phyloP scores from a whole-genome alignment of 768 basidiomycete species.

The Steccherinum ochraceum region DNA sequence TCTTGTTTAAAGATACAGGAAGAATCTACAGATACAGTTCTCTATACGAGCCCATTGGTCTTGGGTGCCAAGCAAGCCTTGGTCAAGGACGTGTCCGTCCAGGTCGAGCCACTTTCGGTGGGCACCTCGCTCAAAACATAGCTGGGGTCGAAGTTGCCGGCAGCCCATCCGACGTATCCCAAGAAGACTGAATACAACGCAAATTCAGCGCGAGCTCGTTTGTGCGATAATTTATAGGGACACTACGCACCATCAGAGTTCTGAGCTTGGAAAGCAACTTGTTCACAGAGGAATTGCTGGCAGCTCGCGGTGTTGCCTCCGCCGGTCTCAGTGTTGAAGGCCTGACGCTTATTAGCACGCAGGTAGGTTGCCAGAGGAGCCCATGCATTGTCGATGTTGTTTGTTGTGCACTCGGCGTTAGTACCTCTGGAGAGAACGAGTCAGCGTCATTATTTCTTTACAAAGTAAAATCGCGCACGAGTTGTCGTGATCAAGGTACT shows the following conservation, averaged over 20 bases:
- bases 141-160: slow-evolving; percentile 42
- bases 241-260: slow-evolving; percentile 39
- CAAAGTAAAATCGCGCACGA: slow-evolving; percentile 18
- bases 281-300: slow-evolving; percentile 36
- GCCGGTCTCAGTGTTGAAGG: slow-evolving; percentile 56
- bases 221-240: no score
- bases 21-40: no score
- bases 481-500: slow-evolving; percentile 53
- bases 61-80: slow-evolving; percentile 11
- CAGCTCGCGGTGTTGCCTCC: slow-evolving; percentile 48
- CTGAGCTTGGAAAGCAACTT: slow-evolving; percentile 38
- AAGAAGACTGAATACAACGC: slow-evolving; percentile 30
- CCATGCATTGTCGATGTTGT: slow-evolving; percentile 45
- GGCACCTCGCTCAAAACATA: slow-evolving; percentile 32
- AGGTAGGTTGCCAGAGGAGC: slow-evolving; percentile 43
- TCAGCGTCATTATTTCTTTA: not conserved
- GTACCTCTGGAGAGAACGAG: slow-evolving; percentile 25
- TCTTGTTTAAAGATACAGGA: not conserved
- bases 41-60: not conserved
- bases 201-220: no score
- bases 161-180: slow-evolving; percentile 53
- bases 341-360: slow-evolving; percentile 42
- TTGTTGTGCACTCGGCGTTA: slow-evolving; percentile 42
- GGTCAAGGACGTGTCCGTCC: slow-evolving; percentile 39
- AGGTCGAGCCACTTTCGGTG: slow-evolving; percentile 23